Percentiles rank a stretch among this genome's conserved stretches.
Evolutionary conservation across 768 basidiomycete species (phyloP).

Genomic region (Lactarius vividus): DNA sequence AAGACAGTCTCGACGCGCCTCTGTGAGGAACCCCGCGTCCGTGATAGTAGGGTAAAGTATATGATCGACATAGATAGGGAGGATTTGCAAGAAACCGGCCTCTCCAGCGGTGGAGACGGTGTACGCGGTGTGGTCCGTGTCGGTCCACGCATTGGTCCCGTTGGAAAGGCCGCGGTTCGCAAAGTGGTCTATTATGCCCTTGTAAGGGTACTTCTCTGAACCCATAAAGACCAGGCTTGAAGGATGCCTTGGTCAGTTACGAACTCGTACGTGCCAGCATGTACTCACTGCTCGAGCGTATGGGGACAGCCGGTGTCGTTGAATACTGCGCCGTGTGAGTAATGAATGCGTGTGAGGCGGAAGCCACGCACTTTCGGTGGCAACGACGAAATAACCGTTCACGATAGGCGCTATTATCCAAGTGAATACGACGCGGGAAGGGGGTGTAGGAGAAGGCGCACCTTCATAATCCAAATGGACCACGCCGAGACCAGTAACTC

Average conservation of each 20-base stretch:
- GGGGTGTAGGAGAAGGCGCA: constrained; percentile 33
- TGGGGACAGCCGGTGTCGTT: constrained; percentile 94
- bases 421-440: constrained; percentile 8
- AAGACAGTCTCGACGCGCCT: constrained; percentile 34
- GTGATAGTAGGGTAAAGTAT: constrained; percentile 95
- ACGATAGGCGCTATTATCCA: constrained; percentile 70
- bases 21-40: constrained; percentile 72
- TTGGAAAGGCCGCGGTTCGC: constrained; percentile 93
- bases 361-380: constrained; percentile 73
- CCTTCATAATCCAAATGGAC: constrained; percentile 92
- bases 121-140: constrained; percentile 91
- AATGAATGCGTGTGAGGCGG: background rate
- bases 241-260: constrained; percentile 1
- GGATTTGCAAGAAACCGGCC: constrained; percentile 82
- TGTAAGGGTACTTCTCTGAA: constrained; percentile 92
- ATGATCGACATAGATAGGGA: constrained; percentile 93
- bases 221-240: constrained; percentile 89
- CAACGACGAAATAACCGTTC: constrained; percentile 87
- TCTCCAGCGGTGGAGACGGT: constrained; percentile 94
- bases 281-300: constrained; percentile 89
- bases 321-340: constrained; percentile 57
- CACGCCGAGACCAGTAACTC: constrained; percentile 81
- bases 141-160: constrained; percentile 97
- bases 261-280: background rate
- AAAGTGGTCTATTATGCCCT: constrained; percentile 91